Base-by-base conservation (phyloP, 495 filamentous ascomycete genomes). In the Apodospora peruviana region DNA sequence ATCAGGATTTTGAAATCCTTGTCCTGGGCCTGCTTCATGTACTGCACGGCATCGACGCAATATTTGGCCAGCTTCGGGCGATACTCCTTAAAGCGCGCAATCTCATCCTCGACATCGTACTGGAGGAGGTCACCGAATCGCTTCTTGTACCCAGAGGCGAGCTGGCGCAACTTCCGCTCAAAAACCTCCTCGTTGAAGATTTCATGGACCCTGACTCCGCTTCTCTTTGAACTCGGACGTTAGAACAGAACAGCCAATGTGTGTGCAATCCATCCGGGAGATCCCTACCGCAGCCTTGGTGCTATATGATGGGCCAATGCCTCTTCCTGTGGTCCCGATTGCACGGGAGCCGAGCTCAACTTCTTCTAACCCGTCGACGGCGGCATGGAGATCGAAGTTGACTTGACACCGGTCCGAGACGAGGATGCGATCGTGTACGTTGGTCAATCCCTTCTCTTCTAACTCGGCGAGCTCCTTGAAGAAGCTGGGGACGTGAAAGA, bases 281-380 rank as follows among this genome's bases (percentile, higher is more conserved):
- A 22, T 16, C 14, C 53, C 10, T 57, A 60, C 57, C 35, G 84
- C 73, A 50, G 87, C 86, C 72, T 95, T 95, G 50, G 82, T 86
- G 56, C 80, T 82, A 68, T 95, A 94, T 21, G 82, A 82, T 58
- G 89, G 90, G 40, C 88, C 87, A 55, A 91, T 91, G 47, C 83
- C 85, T 44, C 70, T 73, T 42, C 68, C 69, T 11, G 78, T 83
- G 3, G 81, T 83, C 21, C 79, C 81, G 53, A 83, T 78, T 45
- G 67, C 68, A 40, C 63, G 58, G 24, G 60, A 61, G 36, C 84
- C 88, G 11, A 95, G 76, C 56, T 86, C 82, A 29, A 73, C 71
- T 68, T 95, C 90, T 66, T 90, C 85, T 17, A 95, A 73, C 9
- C 88, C 86, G 64, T 95, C 89, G 23, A 91, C 85, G 45, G 83